Evolutionary conservation across 306 rosid genomes (phyloP).

Genomic region (Macrotyloma uniflorum): DNA sequence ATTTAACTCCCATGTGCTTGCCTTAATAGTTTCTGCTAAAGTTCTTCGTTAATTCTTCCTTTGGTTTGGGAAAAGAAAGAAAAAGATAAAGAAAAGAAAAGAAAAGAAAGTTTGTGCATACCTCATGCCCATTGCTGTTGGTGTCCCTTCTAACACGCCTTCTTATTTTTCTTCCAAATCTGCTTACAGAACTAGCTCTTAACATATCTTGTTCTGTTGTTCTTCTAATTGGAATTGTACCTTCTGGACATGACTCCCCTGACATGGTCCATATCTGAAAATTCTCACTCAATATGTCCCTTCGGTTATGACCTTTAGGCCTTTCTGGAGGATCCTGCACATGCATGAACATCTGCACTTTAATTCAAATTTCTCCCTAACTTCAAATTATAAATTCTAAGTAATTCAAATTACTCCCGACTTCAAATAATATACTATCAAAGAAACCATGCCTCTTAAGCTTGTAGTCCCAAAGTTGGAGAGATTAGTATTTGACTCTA

Average conservation of each 20-base stretch:
- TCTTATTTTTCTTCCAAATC: slow-evolving; percentile 77
- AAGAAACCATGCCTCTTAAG: background rate
- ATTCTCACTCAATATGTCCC: slow-evolving; percentile 42
- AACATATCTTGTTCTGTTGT: slow-evolving; percentile 74
- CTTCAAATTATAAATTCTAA: background rate
- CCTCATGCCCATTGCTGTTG: slow-evolving; percentile 95
- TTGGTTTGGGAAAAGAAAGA: background rate
- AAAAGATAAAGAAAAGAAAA: background rate
- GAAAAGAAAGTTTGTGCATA: slow-evolving; percentile 31
- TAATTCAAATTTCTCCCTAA: background rate
- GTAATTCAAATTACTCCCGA: too few species aligned
- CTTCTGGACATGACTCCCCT: slow-evolving; percentile 83
- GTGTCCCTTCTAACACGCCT: slow-evolving; percentile 81
- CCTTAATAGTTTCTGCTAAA: slow-evolving; percentile 6
- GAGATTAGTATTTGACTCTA: background rate
- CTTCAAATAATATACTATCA: too few species aligned
- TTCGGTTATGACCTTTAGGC: slow-evolving; percentile 53
- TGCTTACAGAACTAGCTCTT: slow-evolving; percentile 74
- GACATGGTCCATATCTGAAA: slow-evolving; percentile 75
- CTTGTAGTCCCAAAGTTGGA: background rate
- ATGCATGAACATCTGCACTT: slow-evolving; percentile 17
- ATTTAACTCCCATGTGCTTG: slow-evolving; percentile 8
- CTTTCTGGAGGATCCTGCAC: slow-evolving; percentile 85
- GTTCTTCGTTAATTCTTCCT: background rate
- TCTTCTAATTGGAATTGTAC: slow-evolving; percentile 94